A percentile compares a stretch with the other conserved stretches of the same genome.
Evolutionary conservation across 2,329 filamentous ascomycete genomes (phyloP).

Genomic region (Neofusicoccum laricinum): DNA sequence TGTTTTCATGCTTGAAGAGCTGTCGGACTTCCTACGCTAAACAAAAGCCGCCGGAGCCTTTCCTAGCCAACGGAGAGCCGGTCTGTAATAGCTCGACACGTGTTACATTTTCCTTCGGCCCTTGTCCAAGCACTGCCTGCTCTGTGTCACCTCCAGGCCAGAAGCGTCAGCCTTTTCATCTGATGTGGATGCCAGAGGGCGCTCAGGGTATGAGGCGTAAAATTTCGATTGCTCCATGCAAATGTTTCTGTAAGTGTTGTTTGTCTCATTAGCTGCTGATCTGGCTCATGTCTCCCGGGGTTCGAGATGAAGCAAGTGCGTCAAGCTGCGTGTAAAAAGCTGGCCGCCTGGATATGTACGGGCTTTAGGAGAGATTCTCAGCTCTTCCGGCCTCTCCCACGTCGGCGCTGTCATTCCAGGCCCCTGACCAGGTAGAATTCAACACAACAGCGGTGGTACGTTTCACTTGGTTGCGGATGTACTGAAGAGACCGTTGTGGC

Average conservation of each 20-base stretch:
- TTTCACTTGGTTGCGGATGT: background rate
- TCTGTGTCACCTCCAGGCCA: background rate
- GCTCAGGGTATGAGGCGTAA: background rate
- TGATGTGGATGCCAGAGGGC: background rate
- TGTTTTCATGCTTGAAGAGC: too few relatives aligned
- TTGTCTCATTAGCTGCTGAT: background rate
- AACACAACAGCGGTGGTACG: slow-evolving; percentile 10
- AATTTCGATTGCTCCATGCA: background rate
- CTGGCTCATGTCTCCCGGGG: background rate
- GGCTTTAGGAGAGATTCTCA: background rate
- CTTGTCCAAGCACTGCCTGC: slow-evolving; percentile 3
- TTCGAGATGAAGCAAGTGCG: background rate
- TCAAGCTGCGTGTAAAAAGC: background rate
- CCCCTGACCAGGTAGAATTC: slow-evolving; percentile 13
- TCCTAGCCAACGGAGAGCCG: background rate
- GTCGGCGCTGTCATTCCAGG: background rate
- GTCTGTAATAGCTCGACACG: slow-evolving; percentile 5
- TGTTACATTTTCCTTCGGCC: slow-evolving; percentile 5
- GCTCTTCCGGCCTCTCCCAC: background rate
- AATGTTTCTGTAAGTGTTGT: slow-evolving; percentile 9
- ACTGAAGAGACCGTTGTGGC: slow-evolving; percentile 16
- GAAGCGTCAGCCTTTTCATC: background rate
- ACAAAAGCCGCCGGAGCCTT: background rate
- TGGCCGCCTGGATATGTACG: background rate
- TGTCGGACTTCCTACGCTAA: too few relatives aligned